Evolutionary conservation across 192 early-diverging fungal genomes (phyloP).

Genomic region (Phycomyces nitens): DNA sequence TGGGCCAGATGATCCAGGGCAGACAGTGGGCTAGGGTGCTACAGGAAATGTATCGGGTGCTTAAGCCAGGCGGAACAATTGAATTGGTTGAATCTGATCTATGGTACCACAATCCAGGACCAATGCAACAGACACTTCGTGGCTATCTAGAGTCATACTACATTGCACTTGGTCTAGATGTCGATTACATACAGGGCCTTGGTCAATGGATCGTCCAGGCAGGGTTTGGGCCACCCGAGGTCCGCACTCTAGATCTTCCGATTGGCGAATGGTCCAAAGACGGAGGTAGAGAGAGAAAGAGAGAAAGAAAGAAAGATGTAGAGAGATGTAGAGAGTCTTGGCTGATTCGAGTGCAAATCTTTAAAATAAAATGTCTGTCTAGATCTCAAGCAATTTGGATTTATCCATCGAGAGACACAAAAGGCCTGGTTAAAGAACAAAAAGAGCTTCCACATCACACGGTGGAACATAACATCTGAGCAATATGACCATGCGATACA

Average conservation of each 20-base stretch:
- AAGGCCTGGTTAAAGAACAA: conserved; percentile 25
- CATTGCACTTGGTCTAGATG: conserved; percentile 16
- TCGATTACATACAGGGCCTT: conserved; percentile 10
- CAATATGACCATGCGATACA: conserved; percentile 31
- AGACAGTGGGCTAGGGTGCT: conserved; percentile 27
- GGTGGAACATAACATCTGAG: conserved; percentile 30
- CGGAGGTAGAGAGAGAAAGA: too few relatives aligned
- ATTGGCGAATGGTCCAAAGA: conserved; percentile 39
- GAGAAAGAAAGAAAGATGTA: too few relatives aligned
- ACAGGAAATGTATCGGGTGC: conserved; percentile 29
- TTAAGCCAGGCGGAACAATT: conserved; percentile 28
- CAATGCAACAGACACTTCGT: conserved; percentile 25
- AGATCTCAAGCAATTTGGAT: conserved; percentile 41
- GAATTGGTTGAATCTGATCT: conserved; percentile 36
- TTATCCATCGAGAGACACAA: conserved; percentile 37
- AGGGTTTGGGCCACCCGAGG: conserved; percentile 22
- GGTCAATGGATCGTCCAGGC: conserved; percentile 1
- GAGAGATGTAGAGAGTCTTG: too few relatives aligned
- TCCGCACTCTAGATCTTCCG: conserved; percentile 33
- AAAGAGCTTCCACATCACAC: conserved; percentile 19
- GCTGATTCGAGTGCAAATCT: too few relatives aligned
- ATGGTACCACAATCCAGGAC: conserved; percentile 34
- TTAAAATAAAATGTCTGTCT: too few relatives aligned
- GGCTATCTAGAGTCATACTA: conserved; percentile 9
- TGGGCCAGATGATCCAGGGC: conserved; percentile 20